These are phyloP conservation scores for Parasitella parasitica DNA, from an alignment of 371 early-diverging fungal species.

Conservation along the genomic window DNA sequence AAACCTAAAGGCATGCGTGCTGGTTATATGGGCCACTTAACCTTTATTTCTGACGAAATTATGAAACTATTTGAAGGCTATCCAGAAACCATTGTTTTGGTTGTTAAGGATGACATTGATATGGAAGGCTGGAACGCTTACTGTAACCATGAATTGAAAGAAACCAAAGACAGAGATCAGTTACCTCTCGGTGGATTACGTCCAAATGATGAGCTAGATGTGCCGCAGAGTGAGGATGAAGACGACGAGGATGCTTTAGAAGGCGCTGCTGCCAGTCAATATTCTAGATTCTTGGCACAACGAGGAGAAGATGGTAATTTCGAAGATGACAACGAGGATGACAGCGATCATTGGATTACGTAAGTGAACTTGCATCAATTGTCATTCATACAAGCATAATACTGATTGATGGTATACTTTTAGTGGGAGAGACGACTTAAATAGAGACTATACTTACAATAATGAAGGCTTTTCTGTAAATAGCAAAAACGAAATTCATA, in stretches of 20 bases:
- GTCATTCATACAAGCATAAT: background rate
- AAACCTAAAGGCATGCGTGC: conserved; percentile 87
- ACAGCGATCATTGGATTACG: conserved; percentile 25
- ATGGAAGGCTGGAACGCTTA: conserved; percentile 88
- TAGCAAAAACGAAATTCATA: conserved; percentile 4
- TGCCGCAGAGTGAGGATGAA: conserved; percentile 27
- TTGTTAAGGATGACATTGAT: conserved; percentile 61
- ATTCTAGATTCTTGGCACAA: conserved; percentile 29
- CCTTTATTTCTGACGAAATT: conserved; percentile 93
- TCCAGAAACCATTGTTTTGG: conserved; percentile 54
- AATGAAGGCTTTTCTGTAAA: background rate
- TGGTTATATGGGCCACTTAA: conserved; percentile 97
- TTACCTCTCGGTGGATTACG: conserved; percentile 84
- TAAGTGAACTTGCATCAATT: conserved; percentile 1
- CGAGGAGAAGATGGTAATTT: conserved; percentile 28
- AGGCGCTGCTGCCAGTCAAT: conserved; percentile 27
- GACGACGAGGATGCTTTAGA: conserved; percentile 28
- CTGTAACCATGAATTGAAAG: conserved; percentile 71
- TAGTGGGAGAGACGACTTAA: conserved; percentile 30
- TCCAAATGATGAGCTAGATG: conserved; percentile 54
- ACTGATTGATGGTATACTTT: background rate
- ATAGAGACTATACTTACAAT: conserved; percentile 17
- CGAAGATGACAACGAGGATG: conserved; percentile 38
- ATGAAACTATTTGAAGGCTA: conserved; percentile 81
- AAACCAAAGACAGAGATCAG: conserved; percentile 84